Base-by-base conservation (phyloP, 257 asterid genomes). In the Catharanthus roseus region DNA sequence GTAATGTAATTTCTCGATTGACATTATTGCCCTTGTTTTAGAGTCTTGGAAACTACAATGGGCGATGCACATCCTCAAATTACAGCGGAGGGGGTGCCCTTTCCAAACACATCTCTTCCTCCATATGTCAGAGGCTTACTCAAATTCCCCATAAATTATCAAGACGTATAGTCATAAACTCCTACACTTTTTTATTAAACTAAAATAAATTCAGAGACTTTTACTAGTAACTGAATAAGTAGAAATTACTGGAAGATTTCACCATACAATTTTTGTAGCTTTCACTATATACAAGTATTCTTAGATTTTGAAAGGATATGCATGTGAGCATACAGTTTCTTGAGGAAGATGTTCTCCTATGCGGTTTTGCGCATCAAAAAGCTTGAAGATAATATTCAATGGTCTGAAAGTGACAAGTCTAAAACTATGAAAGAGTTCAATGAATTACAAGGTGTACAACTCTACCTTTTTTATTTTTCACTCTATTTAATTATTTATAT, bases 381-480 rank as follows among this genome's bases (percentile, higher is more conserved):
- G 41, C 80, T 47, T 47, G 44, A 74, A 39, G 49, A 3, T 2
- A 75, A 71, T 5, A 21, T 91, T 70, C 11, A 72, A 29, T 23
- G 15, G 54, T 86, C 84, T 21, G 6, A 49, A 13, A 0, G 0
- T 44, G 42, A 33, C n/a, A 69, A 24, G 72, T 34, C 39, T 23
- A 44, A 9, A 11, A 29, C 82, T 61, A 45, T 56, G 73, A 60
- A 49, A 44, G 71, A 50, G 6, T 65, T 88, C 71, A 71, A 77
- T 71, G 63, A n/a, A 23, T 66, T 81, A 74, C 82, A 74, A 89
- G 97, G 97, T 89, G 71, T 38, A 29, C 34, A 44, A n/a, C 54
- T 74, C 51, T 16, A 26, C 69, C 19, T 33, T 61, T 21, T 33
- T 28, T 51, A 34, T 3, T 24, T 0, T 60, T 31, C 41, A 9